phyloP scores from a whole-genome alignment of 306 rosid species.

The Fagus sylvatica region DNA sequence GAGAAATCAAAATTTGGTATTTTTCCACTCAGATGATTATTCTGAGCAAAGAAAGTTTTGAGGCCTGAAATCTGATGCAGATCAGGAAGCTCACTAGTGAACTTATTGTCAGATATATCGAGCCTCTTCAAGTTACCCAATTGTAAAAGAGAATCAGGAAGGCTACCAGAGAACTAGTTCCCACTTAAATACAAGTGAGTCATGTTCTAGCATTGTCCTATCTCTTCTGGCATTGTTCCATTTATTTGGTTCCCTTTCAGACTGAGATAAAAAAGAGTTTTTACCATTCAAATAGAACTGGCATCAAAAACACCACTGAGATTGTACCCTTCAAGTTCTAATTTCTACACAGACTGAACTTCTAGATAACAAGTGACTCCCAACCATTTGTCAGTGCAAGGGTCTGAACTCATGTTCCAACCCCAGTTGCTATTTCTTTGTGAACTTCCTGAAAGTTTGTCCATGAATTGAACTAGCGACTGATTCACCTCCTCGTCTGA shows the following conservation, averaged over 20 bases:
- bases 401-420: slow-evolving; percentile 61
- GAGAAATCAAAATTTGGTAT: slow-evolving; percentile 58
- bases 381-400: slow-evolving; percentile 54
- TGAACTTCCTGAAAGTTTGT: slow-evolving; percentile 41
- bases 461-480: slow-evolving; percentile 53
- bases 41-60: slow-evolving; percentile 47
- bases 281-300: slow-evolving; percentile 39
- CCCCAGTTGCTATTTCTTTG: slow-evolving; percentile 38
- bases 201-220: slow-evolving; percentile 41
- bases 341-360: slow-evolving; percentile 28
- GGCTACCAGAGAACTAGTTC: slow-evolving; percentile 46
- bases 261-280: slow-evolving; percentile 32
- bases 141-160: slow-evolving; percentile 41
- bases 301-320: slow-evolving; percentile 45
- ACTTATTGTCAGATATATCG: slow-evolving; percentile 41
- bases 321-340: slow-evolving; percentile 35
- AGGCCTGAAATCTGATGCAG: slow-evolving; percentile 43
- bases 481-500: slow-evolving; percentile 44
- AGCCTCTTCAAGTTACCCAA: slow-evolving; percentile 45
- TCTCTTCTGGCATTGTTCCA: slow-evolving; percentile 44
- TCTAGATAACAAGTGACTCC: slow-evolving; percentile 43
- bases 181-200: slow-evolving; percentile 51
- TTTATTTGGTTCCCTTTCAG: slow-evolving; percentile 36
- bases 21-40: slow-evolving; percentile 45
- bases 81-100: slow-evolving; percentile 55